Conservation (phyloP, 2,329 filamentous ascomycete species). For the Diplocarpon rosae region DNA sequence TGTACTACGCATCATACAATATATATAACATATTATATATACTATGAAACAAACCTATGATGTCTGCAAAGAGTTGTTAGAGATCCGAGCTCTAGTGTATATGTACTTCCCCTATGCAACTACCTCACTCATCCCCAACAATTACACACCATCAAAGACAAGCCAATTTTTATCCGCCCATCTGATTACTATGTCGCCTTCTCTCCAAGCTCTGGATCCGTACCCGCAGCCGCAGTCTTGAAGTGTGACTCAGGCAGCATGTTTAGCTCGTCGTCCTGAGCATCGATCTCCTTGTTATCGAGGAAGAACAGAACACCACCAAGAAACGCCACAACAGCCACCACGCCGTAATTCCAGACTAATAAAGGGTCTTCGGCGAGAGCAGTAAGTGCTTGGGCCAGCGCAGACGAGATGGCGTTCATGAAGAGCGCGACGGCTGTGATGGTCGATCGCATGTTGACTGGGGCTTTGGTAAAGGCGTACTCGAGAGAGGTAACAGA, state of each 20-base stretch:
- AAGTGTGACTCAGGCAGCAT: slow-evolving; percentile 1
- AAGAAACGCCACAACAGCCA: slow-evolving; percentile 11
- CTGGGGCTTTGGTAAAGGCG: slow-evolving; percentile 62
- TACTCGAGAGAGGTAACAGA: slow-evolving; percentile 62
- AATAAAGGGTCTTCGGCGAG: slow-evolving; percentile 33
- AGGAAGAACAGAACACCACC: slow-evolving; percentile 15
- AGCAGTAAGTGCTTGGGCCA: slow-evolving; percentile 34
- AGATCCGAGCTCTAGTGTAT: too few species aligned
- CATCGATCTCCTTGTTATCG: slow-evolving; percentile 14
- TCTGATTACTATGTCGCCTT: too few species aligned
- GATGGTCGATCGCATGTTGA: slow-evolving; percentile 54
- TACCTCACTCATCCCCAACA: too few species aligned
- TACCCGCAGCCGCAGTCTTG: not conserved
- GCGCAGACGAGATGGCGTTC: slow-evolving; percentile 42
- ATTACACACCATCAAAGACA: too few species aligned
- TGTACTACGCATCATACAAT: too few species aligned
- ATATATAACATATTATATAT: too few species aligned
- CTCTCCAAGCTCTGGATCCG: slow-evolving; percentile 1
- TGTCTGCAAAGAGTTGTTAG: too few species aligned
- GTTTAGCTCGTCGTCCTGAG: slow-evolving; percentile 17
- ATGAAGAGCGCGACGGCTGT: slow-evolving; percentile 46
- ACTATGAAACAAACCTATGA: too few species aligned
- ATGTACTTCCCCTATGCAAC: too few species aligned
- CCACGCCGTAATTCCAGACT: slow-evolving; percentile 28
- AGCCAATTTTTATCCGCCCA: too few species aligned